A percentile compares a stretch with the other conserved stretches of the same genome.
These are phyloP conservation scores for Aspergillus ellipticus DNA, from an alignment of 495 filamentous ascomycete species.

Conservation along the genomic window DNA sequence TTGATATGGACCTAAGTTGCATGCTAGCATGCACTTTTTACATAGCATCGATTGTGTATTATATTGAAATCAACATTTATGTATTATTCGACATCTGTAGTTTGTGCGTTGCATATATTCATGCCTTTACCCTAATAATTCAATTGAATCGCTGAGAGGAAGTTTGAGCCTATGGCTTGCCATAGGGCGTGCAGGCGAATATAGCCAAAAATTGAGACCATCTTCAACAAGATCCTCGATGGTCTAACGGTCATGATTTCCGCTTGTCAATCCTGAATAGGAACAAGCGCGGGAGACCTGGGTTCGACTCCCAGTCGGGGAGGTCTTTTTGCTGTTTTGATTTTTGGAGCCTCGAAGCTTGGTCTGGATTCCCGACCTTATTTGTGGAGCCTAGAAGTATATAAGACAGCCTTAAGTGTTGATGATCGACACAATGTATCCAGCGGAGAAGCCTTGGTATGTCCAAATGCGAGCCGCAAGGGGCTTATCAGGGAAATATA, in stretches of 20 bases:
- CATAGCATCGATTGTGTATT: too few species aligned
- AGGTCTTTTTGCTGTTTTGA: neutral
- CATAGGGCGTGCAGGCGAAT: neutral
- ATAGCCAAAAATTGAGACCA: neutral
- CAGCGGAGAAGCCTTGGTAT: neutral
- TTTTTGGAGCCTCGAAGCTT: neutral
- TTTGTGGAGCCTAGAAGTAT: neutral
- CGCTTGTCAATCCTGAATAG: neutral
- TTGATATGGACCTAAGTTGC: too few species aligned
- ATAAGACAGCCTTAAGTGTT: neutral
- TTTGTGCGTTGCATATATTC: too few species aligned
- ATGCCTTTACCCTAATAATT: too few species aligned
- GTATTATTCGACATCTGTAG: too few species aligned
- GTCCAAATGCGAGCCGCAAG: slow-evolving; percentile 9
- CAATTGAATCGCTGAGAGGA: too few species aligned
- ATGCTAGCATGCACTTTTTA: too few species aligned
- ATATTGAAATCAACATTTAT: too few species aligned
- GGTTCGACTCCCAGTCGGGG: slow-evolving; percentile 6
- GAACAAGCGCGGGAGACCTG: slow-evolving; percentile 6
- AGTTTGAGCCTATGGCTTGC: too few species aligned
- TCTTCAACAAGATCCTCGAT: neutral
- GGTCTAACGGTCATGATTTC: slow-evolving; percentile 7
- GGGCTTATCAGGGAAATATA: slow-evolving; percentile 4
- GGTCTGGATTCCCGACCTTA: neutral
- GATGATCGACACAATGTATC: neutral